These are phyloP conservation scores for Sherardia arvensis DNA, from an alignment of 257 asterid species.

Conservation along the genomic window DNA sequence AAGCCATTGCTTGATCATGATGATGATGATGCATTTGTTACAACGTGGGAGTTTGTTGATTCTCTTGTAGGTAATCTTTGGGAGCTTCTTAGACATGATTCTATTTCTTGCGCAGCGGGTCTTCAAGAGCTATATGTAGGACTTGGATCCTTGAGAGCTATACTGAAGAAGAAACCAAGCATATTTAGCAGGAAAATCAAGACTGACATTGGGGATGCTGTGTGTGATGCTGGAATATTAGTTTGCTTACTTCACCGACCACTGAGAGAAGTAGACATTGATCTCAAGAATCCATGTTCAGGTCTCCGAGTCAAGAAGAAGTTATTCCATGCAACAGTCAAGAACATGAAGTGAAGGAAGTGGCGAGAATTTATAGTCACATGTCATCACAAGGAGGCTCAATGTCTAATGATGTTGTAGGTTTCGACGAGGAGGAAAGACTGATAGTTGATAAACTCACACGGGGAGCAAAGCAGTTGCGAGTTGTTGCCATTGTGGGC, in stretches of 20 bases:
- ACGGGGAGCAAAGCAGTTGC: background rate
- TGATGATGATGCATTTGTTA: background rate
- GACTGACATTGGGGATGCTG: background rate
- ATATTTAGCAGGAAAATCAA: background rate
- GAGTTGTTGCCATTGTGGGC: constrained; percentile 3
- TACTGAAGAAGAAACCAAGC: background rate
- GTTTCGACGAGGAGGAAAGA: background rate
- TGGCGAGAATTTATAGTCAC: background rate
- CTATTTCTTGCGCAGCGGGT: no score
- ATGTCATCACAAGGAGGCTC: background rate
- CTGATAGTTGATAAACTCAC: background rate
- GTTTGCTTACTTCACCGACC: background rate
- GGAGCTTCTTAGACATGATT: background rate
- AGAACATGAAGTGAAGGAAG: background rate
- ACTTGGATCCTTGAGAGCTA: constrained; percentile 4
- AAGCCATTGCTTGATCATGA: background rate
- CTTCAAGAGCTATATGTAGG: background rate
- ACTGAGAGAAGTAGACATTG: background rate
- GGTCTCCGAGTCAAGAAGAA: background rate
- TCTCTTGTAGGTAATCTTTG: background rate
- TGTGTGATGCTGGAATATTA: background rate
- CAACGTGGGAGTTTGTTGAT: background rate
- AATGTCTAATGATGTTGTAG: background rate
- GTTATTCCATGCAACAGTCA: background rate
- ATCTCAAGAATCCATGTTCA: background rate